Conservation (phyloP, 345 rosid genomes). For the Excoecaria agallocha region DNA sequence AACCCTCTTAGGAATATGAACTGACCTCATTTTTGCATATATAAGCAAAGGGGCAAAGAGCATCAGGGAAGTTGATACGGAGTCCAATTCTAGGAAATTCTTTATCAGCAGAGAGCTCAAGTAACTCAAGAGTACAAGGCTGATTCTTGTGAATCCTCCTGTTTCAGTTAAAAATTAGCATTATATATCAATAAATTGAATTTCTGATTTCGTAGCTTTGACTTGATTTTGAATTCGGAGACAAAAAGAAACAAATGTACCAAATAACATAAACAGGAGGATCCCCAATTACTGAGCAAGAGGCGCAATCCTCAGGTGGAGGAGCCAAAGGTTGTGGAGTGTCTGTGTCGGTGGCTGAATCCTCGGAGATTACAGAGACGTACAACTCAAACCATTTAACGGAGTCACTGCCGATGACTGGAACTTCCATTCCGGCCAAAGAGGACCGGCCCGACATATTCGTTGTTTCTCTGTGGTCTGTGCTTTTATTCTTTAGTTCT, state of each 20-base stretch:
- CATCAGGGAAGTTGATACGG: slow-evolving; percentile 55
- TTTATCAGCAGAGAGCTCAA: slow-evolving; percentile 48
- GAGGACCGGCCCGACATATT: slow-evolving; percentile 18
- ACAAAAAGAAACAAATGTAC: slow-evolving; percentile 16
- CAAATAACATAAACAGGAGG: slow-evolving; percentile 47
- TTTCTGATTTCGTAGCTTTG: neutral
- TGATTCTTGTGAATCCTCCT: slow-evolving; percentile 56
- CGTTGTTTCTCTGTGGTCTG: neutral
- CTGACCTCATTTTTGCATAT: slow-evolving; percentile 49
- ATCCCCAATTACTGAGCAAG: slow-evolving; percentile 45
- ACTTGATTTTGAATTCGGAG: neutral
- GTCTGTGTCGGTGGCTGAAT: neutral
- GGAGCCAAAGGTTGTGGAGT: slow-evolving; percentile 33
- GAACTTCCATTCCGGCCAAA: slow-evolving; percentile 68
- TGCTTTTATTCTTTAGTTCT: neutral
- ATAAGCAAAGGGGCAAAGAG: slow-evolving; percentile 71
- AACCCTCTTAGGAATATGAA: neutral
- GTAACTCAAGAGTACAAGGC: slow-evolving; percentile 56
- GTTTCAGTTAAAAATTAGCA: neutral
- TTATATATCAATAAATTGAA: neutral
- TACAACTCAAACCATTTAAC: slow-evolving; percentile 64
- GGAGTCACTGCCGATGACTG: slow-evolving; percentile 58
- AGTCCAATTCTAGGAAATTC: slow-evolving; percentile 53
- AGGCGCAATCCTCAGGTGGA: slow-evolving; percentile 48
- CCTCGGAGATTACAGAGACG: slow-evolving; percentile 15